Conservation (phyloP, 2,329 filamentous ascomycete species). For the Fusarium musae region DNA sequence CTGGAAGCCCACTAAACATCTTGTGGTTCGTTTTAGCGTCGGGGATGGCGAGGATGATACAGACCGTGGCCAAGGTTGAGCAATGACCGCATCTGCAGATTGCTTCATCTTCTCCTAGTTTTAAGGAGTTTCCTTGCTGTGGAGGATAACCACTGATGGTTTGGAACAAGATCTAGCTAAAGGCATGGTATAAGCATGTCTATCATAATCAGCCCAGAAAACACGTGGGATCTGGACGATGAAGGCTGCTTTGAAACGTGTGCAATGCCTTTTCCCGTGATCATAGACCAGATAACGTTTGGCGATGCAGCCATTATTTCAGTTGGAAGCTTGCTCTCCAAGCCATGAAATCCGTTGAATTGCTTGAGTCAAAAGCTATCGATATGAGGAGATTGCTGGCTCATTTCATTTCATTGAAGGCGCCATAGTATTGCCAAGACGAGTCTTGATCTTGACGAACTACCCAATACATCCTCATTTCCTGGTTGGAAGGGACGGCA, state of each 20-base stretch:
- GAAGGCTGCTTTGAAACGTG: conserved; percentile 18
- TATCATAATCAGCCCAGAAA: conserved; percentile 32
- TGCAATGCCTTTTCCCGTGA: background rate
- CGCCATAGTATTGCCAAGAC: conserved; percentile 5
- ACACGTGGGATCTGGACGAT: conserved; percentile 15
- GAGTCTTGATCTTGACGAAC: background rate
- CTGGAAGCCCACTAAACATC: conserved; percentile 31
- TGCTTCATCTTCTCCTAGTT: conserved; percentile 36
- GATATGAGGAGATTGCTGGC: background rate
- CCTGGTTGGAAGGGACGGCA: conserved; percentile 4
- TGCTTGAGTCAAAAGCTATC: conserved; percentile 8
- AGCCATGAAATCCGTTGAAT: conserved; percentile 4
- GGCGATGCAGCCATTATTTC: background rate
- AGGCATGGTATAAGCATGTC: conserved; percentile 25
- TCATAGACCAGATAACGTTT: conserved; percentile 6
- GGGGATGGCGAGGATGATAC: conserved; percentile 37
- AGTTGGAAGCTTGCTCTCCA: background rate
- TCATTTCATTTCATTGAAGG: background rate
- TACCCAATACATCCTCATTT: background rate
- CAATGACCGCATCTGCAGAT: conserved; percentile 38
- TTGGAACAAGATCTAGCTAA: conserved; percentile 33
- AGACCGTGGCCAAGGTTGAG: conserved; percentile 20
- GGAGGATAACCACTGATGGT: conserved; percentile 25
- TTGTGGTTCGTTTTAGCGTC: conserved; percentile 42
- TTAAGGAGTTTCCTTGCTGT: conserved; percentile 25